Base-by-base conservation (phyloP, 108 stramenopile genomes). In the Craspedostauros australis region DNA sequence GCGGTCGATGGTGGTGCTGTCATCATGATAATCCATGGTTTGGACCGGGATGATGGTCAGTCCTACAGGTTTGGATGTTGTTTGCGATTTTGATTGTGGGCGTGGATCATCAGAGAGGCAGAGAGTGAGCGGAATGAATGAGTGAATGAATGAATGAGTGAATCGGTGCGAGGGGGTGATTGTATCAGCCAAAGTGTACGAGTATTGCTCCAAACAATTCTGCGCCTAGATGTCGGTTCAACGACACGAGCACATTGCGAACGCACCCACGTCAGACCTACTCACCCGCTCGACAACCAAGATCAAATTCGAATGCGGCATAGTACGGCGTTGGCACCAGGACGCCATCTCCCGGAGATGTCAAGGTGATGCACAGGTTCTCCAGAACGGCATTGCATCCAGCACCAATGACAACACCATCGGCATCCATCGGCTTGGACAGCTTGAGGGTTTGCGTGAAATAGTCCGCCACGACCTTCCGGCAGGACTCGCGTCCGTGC, bases 271-370 rank as follows among this genome's bases (percentile, higher is more conserved):
- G 20, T 34, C 9, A 30, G 18, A 5, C n/a, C n/a, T 15, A 66
- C 50, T 18, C 44, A 66, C 63, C 81, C 0, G 89, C 89, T 19
- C 89, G 61, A 0, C 86, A 78, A 4, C 57, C 85, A 22, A 93
- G 54, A 65, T 95, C 95, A 58, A 86, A 87, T 65, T 93, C 91
- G 68, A 95, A 95, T 6, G 95, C 90, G 9, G 91, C 86, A 70
- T 95, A 95, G 54, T 93, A 95, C 1, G 95, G 95, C 16, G 86
- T 75, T 6, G 95, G 95, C 24, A 93, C 76, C 62, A 95, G 54
- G 6, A 91, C 82, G 8, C 78, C 83, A 25, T 95, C 88, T 19
- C 91, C 89, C 4, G 84, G 84, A 37, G 93, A 85, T 6, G 80
- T 68, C 45, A 94, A 64, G 16, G 62, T 60, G 54, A 89, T 68